Evolutionary conservation across 2,329 filamentous ascomycete species (phyloP).

Genomic region (Didymella pomorum): DNA sequence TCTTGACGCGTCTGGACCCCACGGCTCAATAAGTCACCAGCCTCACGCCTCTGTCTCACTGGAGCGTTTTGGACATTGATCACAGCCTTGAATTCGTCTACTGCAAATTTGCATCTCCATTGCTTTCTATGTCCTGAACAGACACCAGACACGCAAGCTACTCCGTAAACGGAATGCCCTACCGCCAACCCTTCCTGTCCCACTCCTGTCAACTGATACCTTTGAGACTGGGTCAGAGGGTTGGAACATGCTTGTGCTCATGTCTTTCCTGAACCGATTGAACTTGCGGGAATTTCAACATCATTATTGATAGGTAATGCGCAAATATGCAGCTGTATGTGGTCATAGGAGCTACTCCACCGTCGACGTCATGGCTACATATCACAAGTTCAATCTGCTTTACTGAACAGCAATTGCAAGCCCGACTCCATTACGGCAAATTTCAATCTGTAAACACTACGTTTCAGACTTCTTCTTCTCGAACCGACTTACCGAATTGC

Average conservation of each 20-base stretch:
- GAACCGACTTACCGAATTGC: background rate
- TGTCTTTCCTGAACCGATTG: background rate
- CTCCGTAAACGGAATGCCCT: background rate
- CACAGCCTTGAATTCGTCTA: no score
- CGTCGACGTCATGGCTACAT: constrained; percentile 39
- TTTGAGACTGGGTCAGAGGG: background rate
- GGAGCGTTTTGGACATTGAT: background rate
- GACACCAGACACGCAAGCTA: background rate
- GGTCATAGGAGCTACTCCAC: constrained; percentile 28
- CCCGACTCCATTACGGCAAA: background rate
- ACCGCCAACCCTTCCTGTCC: background rate
- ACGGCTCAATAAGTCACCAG: constrained; percentile 10
- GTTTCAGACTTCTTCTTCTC: background rate
- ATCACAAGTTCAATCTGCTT: constrained; percentile 10
- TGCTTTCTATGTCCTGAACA: background rate
- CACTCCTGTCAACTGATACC: background rate
- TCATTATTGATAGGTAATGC: no score
- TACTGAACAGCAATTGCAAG: constrained; percentile 3
- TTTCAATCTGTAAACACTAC: background rate
- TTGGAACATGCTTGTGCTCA: background rate
- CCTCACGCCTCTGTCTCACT: background rate
- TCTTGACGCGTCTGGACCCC: constrained; percentile 6
- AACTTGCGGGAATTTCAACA: no score
- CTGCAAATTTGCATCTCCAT: background rate
- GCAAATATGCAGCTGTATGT: constrained; percentile 8